Conservation (phyloP, 2,329 filamentous ascomycete genomes). For the Xylaria sp. region DNA sequence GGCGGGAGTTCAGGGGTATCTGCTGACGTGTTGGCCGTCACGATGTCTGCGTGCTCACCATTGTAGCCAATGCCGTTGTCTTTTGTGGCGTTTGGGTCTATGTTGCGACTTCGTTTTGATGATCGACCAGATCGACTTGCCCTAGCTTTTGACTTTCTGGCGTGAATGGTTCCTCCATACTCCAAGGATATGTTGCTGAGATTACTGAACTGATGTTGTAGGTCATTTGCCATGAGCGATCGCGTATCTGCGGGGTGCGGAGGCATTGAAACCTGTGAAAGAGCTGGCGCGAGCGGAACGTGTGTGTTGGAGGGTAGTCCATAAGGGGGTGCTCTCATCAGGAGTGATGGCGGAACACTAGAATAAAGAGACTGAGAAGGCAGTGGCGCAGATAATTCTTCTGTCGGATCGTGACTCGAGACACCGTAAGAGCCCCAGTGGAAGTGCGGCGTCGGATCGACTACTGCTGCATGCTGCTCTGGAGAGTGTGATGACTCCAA, state of each 20-base stretch:
- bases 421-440: slow-evolving; percentile 54
- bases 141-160: slow-evolving; percentile 39
- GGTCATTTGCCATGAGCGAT: slow-evolving; percentile 30
- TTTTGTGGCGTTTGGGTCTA: slow-evolving; percentile 30
- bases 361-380: slow-evolving; percentile 42
- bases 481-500: slow-evolving; percentile 50
- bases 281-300: slow-evolving; percentile 40
- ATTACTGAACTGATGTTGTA: slow-evolving; percentile 23
- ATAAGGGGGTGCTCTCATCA: slow-evolving; percentile 37
- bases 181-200: slow-evolving; percentile 31
- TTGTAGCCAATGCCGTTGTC: slow-evolving; percentile 3
- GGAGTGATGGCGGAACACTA: slow-evolving; percentile 41
- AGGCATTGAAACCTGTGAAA: slow-evolving; percentile 41
- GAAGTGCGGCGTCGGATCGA: slow-evolving; percentile 45
- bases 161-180: slow-evolving; percentile 32
- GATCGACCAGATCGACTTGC: slow-evolving; percentile 38
- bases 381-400: slow-evolving; percentile 47
- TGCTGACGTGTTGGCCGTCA: background rate
- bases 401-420: slow-evolving; percentile 45
- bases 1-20: background rate
- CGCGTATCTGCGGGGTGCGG: slow-evolving; percentile 40
- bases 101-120: slow-evolving; percentile 38
- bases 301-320: slow-evolving; percentile 29
- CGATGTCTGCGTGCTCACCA: background rate
- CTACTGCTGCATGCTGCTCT: slow-evolving; percentile 48